phyloP scores from a whole-genome alignment of 345 rosid genomes.

The Salix koriyanagi region DNA sequence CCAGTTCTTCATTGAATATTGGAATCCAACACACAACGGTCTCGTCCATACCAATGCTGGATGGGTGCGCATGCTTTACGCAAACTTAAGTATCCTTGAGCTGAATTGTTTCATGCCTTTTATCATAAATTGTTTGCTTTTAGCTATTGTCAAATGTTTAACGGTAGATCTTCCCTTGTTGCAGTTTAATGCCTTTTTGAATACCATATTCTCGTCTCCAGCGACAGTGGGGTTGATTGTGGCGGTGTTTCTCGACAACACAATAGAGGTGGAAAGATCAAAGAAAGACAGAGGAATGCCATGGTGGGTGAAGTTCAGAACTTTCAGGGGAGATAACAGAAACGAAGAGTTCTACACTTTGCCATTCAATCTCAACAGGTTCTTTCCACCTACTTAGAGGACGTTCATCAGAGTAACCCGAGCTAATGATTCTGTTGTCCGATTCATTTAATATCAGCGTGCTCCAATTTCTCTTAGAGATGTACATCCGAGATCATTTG shows the following conservation, averaged over 20 bases:
- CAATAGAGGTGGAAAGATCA: conserved; percentile 24
- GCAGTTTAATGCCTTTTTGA: conserved; percentile 34
- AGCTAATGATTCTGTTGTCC: conserved; percentile 1
- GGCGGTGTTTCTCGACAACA: conserved; percentile 31
- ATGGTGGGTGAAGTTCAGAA: conserved; percentile 30
- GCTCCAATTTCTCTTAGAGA: not conserved
- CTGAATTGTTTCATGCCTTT: too few species aligned
- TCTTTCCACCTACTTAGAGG: conserved; percentile 12
- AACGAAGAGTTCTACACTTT: conserved; percentile 35
- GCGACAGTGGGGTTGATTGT: conserved; percentile 28
- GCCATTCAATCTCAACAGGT: conserved; percentile 33
- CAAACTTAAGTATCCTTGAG: not conserved
- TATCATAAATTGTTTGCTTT: too few species aligned
- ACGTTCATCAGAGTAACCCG: not conserved
- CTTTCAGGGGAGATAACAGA: conserved; percentile 29
- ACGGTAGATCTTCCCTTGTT: not conserved
- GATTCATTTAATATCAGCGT: not conserved
- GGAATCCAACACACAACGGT: conserved; percentile 21
- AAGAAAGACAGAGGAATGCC: conserved; percentile 31
- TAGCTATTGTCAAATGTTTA: too few species aligned
- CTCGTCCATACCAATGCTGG: conserved; percentile 33
- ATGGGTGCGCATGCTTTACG: conserved; percentile 13
- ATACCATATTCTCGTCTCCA: conserved; percentile 27
- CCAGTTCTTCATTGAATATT: conserved; percentile 27
- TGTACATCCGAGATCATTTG: conserved; percentile 1